Evolutionary conservation across 176 grass and related monocot genomes (phyloP).

Genomic region (Triticum monococcum): DNA sequence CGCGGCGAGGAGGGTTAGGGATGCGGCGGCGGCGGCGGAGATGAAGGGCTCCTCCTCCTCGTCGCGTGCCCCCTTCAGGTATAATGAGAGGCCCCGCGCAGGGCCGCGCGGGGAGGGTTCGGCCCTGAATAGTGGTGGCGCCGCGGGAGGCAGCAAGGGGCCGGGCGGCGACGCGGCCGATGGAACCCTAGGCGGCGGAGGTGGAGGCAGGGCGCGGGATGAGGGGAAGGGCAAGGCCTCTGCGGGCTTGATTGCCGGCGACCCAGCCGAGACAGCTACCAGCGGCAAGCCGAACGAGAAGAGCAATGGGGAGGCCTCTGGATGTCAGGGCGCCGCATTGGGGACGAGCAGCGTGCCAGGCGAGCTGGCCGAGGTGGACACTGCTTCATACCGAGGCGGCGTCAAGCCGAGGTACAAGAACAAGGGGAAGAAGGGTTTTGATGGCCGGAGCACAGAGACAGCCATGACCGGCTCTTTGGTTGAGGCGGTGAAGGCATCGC

Average conservation of each 20-base stretch:
- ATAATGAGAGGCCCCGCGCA: background rate
- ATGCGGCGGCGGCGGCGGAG: background rate
- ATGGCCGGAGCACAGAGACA: background rate
- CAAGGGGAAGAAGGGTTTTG: background rate
- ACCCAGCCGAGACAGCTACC: background rate
- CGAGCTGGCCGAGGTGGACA: background rate
- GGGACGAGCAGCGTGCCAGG: background rate
- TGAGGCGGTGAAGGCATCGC: background rate
- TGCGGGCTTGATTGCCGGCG: background rate
- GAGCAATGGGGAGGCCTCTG: background rate
- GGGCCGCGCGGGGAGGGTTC: background rate
- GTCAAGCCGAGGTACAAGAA: fast-evolving
- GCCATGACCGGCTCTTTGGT: background rate
- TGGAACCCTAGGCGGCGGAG: background rate
- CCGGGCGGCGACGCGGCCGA: background rate
- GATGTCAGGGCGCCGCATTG: background rate
- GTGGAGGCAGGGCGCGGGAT: background rate
- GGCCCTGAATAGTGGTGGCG: background rate
- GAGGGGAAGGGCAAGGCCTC: constrained; percentile 15
- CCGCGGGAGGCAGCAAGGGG: background rate
- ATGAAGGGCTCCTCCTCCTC: background rate
- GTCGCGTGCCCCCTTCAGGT: background rate
- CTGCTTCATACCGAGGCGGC: background rate
- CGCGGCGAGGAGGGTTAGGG: background rate
- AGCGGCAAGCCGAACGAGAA: background rate